A percentile compares a stretch with the other conserved stretches of the same genome.
Evolutionary conservation across 1,284 basidiomycete genomes (phyloP).

Genomic region (Rhodotorula sp.): DNA sequence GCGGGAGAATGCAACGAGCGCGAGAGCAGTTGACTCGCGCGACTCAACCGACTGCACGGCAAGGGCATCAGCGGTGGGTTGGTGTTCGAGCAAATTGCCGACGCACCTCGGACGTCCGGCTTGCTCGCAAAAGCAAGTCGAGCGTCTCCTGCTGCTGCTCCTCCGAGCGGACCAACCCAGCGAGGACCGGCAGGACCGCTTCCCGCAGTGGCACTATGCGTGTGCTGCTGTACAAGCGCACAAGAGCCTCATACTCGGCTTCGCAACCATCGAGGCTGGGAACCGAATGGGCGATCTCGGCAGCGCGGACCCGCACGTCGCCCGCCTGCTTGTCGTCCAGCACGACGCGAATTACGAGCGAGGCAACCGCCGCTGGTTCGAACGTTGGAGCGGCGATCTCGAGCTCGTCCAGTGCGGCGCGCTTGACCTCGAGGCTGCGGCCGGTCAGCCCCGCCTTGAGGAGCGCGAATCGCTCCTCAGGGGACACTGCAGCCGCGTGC

Average conservation of each 20-base stretch:
- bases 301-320: constrained; percentile 23
- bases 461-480: not conserved
- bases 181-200: constrained; percentile 33
- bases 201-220: constrained; percentile 34
- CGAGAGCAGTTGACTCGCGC: constrained; percentile 31
- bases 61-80: not conserved
- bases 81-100: rapidly evolving
- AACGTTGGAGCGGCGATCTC: not conserved
- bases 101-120: constrained; percentile 8
- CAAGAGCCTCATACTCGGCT: not conserved
- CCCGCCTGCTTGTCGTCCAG: constrained; percentile 11
- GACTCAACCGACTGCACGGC: constrained; percentile 32
- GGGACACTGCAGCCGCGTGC: not conserved
- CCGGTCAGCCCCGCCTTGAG: constrained; percentile 9
- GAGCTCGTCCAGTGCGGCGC: constrained; percentile 14
- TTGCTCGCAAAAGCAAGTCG: not conserved
- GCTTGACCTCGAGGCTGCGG: constrained; percentile 31
- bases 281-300: constrained; percentile 9
- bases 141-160: not conserved
- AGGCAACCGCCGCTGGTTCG: not conserved
- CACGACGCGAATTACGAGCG: not conserved
- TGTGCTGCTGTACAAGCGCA: not conserved
- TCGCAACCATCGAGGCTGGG: no score
- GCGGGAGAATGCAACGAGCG: constrained; percentile 14
- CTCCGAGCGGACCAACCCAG: not conserved